Percentiles rank a stretch among this genome's conserved stretches.
Evolutionary conservation across 2,329 filamentous ascomycete genomes (phyloP).

Genomic region (Neodidymelliopsis sp.): DNA sequence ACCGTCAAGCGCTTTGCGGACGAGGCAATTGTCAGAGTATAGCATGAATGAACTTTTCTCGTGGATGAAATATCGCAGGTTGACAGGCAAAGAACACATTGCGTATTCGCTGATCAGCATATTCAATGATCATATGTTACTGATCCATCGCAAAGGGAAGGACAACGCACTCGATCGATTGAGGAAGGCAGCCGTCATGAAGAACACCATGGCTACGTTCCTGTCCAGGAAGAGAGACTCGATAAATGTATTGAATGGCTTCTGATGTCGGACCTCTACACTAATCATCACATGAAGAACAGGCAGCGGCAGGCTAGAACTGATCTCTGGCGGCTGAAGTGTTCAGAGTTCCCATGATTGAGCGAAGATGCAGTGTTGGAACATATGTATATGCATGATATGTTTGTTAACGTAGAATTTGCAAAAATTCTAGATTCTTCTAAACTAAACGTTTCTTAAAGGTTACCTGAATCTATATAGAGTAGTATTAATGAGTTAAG

Average conservation of each 20-base stretch:
- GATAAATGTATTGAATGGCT: slow-evolving; percentile 40
- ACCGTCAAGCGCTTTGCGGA: slow-evolving; percentile 11
- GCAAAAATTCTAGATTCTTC: too few species aligned
- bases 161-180: slow-evolving; percentile 24
- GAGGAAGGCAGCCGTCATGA: neutral
- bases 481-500: too few species aligned
- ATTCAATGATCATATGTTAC: slow-evolving; percentile 18
- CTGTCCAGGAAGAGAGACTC: slow-evolving; percentile 1
- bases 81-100: slow-evolving; percentile 25
- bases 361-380: slow-evolving; percentile 34
- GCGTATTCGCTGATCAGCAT: slow-evolving; percentile 24
- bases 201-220: neutral
- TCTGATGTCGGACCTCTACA: slow-evolving; percentile 46
- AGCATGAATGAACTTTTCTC: slow-evolving; percentile 21
- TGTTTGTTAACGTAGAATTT: too few species aligned
- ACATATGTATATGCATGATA: too few species aligned
- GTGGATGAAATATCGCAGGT: slow-evolving; percentile 23
- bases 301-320: slow-evolving; percentile 42
- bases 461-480: too few species aligned
- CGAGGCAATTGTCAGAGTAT: slow-evolving; percentile 6
- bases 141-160: slow-evolving; percentile 37
- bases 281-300: slow-evolving; percentile 43
- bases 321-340: slow-evolving; percentile 48
- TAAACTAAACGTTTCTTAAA: too few species aligned
- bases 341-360: slow-evolving; percentile 41